Conservation (phyloP, 2,329 filamentous ascomycete species). For the Stachybotrys chartarum region DNA sequence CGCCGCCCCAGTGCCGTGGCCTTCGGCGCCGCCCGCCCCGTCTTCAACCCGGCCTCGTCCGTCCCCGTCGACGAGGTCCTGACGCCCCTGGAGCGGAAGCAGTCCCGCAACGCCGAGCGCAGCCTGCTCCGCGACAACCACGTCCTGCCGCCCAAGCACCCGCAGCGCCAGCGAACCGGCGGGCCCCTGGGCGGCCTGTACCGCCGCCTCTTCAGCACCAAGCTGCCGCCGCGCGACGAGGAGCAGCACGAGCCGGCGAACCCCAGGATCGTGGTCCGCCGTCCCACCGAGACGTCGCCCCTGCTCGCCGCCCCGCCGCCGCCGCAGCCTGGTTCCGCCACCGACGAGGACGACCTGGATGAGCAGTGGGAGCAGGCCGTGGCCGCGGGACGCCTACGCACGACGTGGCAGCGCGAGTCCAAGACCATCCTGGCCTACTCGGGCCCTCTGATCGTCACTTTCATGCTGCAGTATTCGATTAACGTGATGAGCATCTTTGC, state of each 20-base stretch:
- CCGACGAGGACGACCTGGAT: conserved; percentile 49
- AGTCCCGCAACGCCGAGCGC: conserved; percentile 49
- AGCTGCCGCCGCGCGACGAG: conserved; percentile 33
- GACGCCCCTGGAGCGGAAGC: conserved; percentile 47
- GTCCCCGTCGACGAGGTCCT: conserved; percentile 31
- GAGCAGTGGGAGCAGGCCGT: conserved; percentile 84
- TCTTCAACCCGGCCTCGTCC: conserved; percentile 51
- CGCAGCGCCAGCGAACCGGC: conserved; percentile 20
- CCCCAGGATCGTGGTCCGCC: conserved; percentile 23
- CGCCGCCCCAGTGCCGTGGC: conserved; percentile 71
- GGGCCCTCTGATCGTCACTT: conserved; percentile 61
- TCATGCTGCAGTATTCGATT: conserved; percentile 74
- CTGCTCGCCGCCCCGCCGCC: conserved; percentile 28
- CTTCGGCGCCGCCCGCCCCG: conserved; percentile 62
- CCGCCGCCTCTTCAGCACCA: conserved; percentile 47
- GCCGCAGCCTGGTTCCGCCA: conserved; percentile 30
- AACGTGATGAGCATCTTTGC: conserved; percentile 78
- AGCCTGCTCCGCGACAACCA: conserved; percentile 60
- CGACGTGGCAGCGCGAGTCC: conserved; percentile 84
- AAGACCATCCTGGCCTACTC: conserved; percentile 73
- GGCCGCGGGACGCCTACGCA: conserved; percentile 70
- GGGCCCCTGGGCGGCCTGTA: conserved; percentile 35
- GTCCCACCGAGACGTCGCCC: conserved; percentile 31
- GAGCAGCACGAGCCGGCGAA: conserved; percentile 21
- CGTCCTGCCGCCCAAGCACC: conserved; percentile 55